A percentile compares a stretch with the other conserved stretches of the same genome.
These are phyloP conservation scores for Carex pumila DNA, from an alignment of 176 grass and related monocot genomes.

Conservation along the genomic window DNA sequence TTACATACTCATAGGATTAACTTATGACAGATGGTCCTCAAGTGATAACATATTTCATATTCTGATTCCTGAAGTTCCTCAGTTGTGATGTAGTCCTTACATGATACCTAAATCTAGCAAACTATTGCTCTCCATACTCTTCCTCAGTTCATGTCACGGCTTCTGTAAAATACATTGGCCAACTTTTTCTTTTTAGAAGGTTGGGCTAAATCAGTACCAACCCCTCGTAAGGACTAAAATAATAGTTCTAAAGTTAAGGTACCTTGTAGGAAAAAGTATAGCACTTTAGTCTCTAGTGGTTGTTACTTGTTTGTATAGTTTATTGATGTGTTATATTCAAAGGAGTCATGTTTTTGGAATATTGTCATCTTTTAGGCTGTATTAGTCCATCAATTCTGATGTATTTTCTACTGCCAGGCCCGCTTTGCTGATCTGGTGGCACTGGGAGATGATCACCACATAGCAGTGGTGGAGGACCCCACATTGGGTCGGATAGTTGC, in stretches of 20 bases:
- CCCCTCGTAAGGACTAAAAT: neutral
- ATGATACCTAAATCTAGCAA: neutral
- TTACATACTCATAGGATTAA: neutral
- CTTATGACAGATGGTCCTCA: neutral
- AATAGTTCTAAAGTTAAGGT: neutral
- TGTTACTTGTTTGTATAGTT: neutral
- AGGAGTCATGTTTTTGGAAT: neutral
- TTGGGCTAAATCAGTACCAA: neutral
- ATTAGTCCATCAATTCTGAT: neutral
- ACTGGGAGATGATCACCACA: slow-evolving; percentile 64
- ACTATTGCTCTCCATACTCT: neutral
- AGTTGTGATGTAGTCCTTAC: neutral
- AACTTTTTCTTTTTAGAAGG: neutral
- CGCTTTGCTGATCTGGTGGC: slow-evolving; percentile 72
- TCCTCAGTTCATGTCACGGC: neutral
- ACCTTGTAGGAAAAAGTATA: neutral
- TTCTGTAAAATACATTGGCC: neutral
- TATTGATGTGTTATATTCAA: neutral
- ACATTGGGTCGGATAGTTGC: slow-evolving; percentile 38
- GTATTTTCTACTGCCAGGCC: neutral
- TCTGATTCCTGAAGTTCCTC: neutral
- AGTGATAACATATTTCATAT: neutral
- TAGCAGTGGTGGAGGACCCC: slow-evolving; percentile 64
- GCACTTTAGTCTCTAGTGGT: neutral
- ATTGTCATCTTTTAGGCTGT: neutral